Base-by-base conservation (phyloP, 2,329 filamentous ascomycete species). In the Colletotrichum abscissum region DNA sequence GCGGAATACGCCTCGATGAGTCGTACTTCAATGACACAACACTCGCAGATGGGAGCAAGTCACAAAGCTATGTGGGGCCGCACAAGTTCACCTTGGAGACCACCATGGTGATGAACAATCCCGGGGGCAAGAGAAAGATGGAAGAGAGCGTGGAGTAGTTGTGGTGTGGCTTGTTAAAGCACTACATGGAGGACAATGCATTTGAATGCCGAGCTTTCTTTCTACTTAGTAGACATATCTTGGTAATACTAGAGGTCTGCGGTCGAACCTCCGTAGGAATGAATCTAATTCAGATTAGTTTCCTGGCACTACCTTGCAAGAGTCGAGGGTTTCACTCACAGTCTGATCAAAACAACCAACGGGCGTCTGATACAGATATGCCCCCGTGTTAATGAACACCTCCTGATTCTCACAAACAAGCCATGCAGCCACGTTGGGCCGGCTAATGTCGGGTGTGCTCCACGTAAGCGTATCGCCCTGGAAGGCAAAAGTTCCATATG, bases 401-500 rank as follows among this genome's bases (percentile, higher is more conserved):
- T 77, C 78, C 80, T 89, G 86, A 6, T 83, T 82, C 58, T 81
- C 82, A 74, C 89, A 92, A 65, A 91, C 89, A 75, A 90, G 85
- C 88, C 89, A 92, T 1, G 90, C 89, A 24, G 86, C 87, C 57
- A 84, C 77, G 77, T 91, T 92, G 63, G 88, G 89, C 46, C 89
- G 79, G 62, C 81, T 80, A 42, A 91, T 80, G 28, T 83, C 85
- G 1, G 84, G 78, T 16, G 82, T 84, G 66, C 80, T 84, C 90
- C 89, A 91, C 12, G 86, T 87, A 42, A 91, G 78, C 3, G 88
- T 85, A 78, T 91, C 89, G n/a, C 89, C 89, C 75, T 87, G 85
- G 79, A 86, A 92, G 0, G 80, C 85, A 78, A 91, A 91, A 0
- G 85, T 85, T 7, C 89, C 89, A 71, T 88, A 91, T 0, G 83